phyloP scores from a whole-genome alignment of 352 stramenopile genomes.

The Globisporangium carolinianum region DNA sequence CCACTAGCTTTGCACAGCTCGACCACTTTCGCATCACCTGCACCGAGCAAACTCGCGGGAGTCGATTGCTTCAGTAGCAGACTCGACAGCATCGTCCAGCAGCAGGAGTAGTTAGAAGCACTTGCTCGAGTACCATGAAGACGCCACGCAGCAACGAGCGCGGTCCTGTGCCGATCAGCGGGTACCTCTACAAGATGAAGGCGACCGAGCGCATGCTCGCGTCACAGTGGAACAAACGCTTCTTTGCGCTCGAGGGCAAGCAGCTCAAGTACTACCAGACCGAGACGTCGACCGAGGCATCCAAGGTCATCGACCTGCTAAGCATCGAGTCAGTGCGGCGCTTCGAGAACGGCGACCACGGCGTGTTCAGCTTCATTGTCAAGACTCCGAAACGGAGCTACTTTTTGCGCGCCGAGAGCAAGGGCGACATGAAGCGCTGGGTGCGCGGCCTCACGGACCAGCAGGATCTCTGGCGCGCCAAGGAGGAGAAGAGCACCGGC shows the following conservation, averaged over 20 bases:
- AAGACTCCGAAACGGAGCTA: constrained; percentile 73
- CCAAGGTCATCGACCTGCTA: constrained; percentile 69
- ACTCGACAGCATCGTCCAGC: neutral
- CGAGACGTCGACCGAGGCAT: constrained; percentile 47
- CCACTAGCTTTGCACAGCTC: too few species aligned
- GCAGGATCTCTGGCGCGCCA: constrained; percentile 74
- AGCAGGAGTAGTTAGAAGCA: neutral
- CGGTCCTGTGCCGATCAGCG: constrained; percentile 66
- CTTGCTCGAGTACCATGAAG: constrained; percentile 31
- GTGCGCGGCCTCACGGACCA: constrained; percentile 75
- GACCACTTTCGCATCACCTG: too few species aligned
- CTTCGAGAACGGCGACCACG: constrained; percentile 81
- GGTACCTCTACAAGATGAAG: constrained; percentile 85
- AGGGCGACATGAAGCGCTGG: constrained; percentile 87
- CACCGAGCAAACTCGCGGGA: too few species aligned
- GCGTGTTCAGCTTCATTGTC: constrained; percentile 73
- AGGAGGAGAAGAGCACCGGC: constrained; percentile 23
- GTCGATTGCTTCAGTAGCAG: too few species aligned
- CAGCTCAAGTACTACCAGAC: constrained; percentile 79
- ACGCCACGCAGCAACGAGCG: constrained; percentile 26
- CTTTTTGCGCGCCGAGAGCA: constrained; percentile 72
- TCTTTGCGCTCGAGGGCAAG: constrained; percentile 67
- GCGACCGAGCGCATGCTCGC: constrained; percentile 56
- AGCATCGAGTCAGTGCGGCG: constrained; percentile 69
- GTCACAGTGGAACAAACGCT: constrained; percentile 77